A percentile compares a stretch with the other conserved stretches of the same genome.
These are phyloP conservation scores for Nemania sp. DNA, from an alignment of 2,329 filamentous ascomycete species.

Conservation along the genomic window DNA sequence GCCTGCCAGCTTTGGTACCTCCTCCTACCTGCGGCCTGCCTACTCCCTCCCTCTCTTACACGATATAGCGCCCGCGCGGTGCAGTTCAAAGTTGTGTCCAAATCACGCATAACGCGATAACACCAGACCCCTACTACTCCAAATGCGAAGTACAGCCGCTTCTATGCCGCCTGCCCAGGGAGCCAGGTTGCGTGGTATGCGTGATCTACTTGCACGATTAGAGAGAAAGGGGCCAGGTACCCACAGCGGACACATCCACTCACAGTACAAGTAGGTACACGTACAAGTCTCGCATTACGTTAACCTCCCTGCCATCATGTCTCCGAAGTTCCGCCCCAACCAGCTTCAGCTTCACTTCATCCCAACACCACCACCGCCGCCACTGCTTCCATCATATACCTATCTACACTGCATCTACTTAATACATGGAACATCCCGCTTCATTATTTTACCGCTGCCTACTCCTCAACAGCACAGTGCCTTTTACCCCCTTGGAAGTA, in stretches of 20 bases:
- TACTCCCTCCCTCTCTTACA: no score
- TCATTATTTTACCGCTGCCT: not conserved
- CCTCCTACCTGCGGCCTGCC: no score
- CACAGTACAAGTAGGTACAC: constrained; percentile 1
- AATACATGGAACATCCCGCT: constrained; percentile 12
- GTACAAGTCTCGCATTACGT: no score
- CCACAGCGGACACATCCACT: not conserved
- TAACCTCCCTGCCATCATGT: no score
- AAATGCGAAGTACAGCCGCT: not conserved
- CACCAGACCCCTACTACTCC: no score
- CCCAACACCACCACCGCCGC: constrained; percentile 1
- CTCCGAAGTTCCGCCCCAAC: not conserved
- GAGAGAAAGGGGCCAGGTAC: not conserved
- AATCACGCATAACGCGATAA: not conserved
- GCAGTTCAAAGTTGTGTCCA: not conserved
- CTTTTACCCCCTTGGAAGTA: not conserved
- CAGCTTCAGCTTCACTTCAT: constrained; percentile 6
- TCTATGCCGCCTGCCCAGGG: not conserved
- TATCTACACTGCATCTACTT: not conserved
- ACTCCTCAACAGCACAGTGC: constrained; percentile 3
- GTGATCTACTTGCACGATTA: constrained; percentile 1
- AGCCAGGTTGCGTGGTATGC: not conserved
- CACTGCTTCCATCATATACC: no score
- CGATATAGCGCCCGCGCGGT: no score
- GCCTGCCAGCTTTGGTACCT: constrained; percentile 2